These are phyloP conservation scores for Globisporangium cystogenes DNA, from an alignment of 352 stramenopile species.

Conservation along the genomic window DNA sequence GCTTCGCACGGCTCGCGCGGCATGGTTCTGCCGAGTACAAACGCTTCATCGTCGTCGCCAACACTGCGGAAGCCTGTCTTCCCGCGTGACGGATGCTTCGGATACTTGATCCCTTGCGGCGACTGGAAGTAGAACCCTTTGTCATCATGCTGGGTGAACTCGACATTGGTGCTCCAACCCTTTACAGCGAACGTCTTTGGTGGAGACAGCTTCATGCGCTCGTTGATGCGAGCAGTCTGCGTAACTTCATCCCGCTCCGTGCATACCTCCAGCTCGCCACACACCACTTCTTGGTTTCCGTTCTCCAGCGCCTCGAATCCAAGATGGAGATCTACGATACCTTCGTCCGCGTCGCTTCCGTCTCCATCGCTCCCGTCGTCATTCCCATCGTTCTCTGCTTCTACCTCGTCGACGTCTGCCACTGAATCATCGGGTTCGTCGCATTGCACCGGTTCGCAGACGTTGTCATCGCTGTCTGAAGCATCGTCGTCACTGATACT, in stretches of 20 bases:
- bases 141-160: slow-evolving; percentile 9
- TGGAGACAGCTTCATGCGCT: not conserved
- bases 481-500: not conserved
- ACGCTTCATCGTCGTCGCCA: not conserved
- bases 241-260: not conserved
- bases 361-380: slow-evolving; percentile 42
- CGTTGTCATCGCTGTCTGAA: not conserved
- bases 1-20: slow-evolving; percentile 16
- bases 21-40: slow-evolving; percentile 10
- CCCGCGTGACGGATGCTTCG: slow-evolving; percentile 22
- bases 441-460: not conserved
- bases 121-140: slow-evolving; percentile 13
- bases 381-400: slow-evolving; percentile 21
- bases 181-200: slow-evolving; percentile 6
- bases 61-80: not conserved
- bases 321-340: not conserved
- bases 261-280: not conserved
- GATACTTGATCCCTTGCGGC: slow-evolving; percentile 6
- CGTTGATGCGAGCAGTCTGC: not conserved
- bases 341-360: slow-evolving; percentile 17
- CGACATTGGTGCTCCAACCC: slow-evolving; percentile 2
- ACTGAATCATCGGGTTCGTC: slow-evolving; percentile 7
- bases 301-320: slow-evolving; percentile 5
- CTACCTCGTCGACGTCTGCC: slow-evolving; percentile 7
- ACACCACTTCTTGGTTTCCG: not conserved